phyloP scores from a whole-genome alignment of 768 basidiomycete species.

The Fistulinella prunicolor region DNA sequence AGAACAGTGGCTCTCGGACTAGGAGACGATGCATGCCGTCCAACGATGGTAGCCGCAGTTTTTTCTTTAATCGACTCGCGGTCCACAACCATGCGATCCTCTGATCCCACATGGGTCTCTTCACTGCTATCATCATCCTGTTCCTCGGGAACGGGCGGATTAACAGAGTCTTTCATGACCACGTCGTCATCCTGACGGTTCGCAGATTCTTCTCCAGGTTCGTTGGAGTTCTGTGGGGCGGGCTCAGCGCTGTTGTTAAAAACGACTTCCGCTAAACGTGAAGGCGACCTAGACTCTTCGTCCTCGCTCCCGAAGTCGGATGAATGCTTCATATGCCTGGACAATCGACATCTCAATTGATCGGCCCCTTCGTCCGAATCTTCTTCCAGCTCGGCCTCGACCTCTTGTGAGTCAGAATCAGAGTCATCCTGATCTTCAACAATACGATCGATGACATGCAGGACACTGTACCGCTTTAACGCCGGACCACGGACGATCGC shows the following conservation, averaged over 20 bases:
- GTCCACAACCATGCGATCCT: constrained; percentile 18
- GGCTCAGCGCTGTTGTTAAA: constrained; percentile 31
- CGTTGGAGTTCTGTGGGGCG: constrained; percentile 20
- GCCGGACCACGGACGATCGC: constrained; percentile 42
- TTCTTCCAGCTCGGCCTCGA: constrained; percentile 41
- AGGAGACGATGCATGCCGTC: background rate
- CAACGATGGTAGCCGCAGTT: background rate
- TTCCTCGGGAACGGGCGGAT: background rate
- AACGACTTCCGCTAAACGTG: constrained; percentile 27
- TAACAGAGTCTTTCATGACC: constrained; percentile 7
- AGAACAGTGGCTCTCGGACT: background rate
- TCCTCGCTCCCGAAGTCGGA: constrained; percentile 37
- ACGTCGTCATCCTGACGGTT: constrained; percentile 1
- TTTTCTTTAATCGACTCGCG: constrained; percentile 1
- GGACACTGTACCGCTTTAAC: constrained; percentile 16
- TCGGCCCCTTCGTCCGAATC: constrained; percentile 35
- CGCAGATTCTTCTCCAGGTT: background rate
- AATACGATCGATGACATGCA: constrained; percentile 30
- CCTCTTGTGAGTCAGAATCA: constrained; percentile 38
- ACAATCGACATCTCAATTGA: constrained; percentile 31
- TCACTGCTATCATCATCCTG: constrained; percentile 12
- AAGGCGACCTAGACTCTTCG: constrained; percentile 19
- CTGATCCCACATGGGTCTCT: constrained; percentile 20
- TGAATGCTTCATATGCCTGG: constrained; percentile 31
- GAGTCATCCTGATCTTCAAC: constrained; percentile 27